Percentiles rank a stretch among this genome's conserved stretches.
Evolutionary conservation across 2,329 filamentous ascomycete genomes (phyloP).

Genomic region (Monosporascus ibericus): DNA sequence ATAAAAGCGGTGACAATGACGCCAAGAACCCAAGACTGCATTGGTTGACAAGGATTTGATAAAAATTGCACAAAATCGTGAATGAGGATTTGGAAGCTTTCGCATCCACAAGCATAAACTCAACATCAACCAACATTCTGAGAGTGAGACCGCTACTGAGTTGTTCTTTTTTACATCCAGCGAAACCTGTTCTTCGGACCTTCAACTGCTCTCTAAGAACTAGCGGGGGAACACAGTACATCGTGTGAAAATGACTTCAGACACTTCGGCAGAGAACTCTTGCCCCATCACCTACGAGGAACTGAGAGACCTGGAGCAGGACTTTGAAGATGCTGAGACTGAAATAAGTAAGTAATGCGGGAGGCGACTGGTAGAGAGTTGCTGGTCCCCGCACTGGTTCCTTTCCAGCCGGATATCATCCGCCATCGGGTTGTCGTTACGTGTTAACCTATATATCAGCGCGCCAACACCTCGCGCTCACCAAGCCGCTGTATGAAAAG

Average conservation of each 20-base stretch:
- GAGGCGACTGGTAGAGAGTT: neutral
- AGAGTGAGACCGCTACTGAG: too few relatives aligned
- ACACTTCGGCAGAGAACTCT: slow-evolving; percentile 1
- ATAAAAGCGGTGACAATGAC: too few relatives aligned
- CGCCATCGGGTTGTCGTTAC: neutral
- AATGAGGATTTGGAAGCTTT: too few relatives aligned
- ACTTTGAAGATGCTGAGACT: slow-evolving; percentile 77
- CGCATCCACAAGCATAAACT: too few relatives aligned
- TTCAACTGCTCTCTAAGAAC: too few relatives aligned
- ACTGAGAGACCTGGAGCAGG: slow-evolving; percentile 71
- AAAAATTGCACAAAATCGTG: too few relatives aligned
- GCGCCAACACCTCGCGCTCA: slow-evolving; percentile 64
- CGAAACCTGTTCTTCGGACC: too few relatives aligned
- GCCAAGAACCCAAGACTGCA: too few relatives aligned
- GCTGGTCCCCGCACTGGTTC: neutral
- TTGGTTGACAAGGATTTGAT: too few relatives aligned
- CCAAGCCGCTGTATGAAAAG: slow-evolving; percentile 67
- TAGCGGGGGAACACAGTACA: too few relatives aligned
- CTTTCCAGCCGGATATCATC: slow-evolving; percentile 2
- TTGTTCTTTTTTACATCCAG: too few relatives aligned
- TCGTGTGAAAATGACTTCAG: neutral
- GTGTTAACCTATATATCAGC: slow-evolving; percentile 40
- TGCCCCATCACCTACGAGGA: slow-evolving; percentile 61
- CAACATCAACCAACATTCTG: too few relatives aligned
- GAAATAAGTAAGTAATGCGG: slow-evolving; percentile 65